Conservation (phyloP, 345 rosid species). For the Noccaea caerulescens region DNA sequence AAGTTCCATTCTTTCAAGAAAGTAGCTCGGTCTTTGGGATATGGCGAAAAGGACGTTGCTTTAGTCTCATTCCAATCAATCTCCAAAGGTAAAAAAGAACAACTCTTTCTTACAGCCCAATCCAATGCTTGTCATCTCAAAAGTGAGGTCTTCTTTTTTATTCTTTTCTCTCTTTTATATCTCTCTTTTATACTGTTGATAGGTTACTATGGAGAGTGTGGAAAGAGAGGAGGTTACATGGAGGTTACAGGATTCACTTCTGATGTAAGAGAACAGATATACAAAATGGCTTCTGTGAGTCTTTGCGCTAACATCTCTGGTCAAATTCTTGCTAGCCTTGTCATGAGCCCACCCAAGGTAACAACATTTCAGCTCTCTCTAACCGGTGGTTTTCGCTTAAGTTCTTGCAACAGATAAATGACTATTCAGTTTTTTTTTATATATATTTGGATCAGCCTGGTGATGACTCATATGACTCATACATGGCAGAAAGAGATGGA, state of each 20-base stretch:
- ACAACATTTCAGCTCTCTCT: background rate
- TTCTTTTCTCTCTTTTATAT: background rate
- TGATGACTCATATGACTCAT: conserved; percentile 77
- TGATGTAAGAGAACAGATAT: conserved; percentile 81
- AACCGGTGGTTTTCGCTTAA: background rate
- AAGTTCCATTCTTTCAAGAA: conserved; percentile 87
- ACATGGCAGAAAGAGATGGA: conserved; percentile 74
- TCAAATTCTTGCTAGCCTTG: conserved; percentile 92
- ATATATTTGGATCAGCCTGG: conserved; percentile 60
- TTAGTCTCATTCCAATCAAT: conserved; percentile 88
- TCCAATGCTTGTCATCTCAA: background rate
- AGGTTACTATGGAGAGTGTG: conserved; percentile 96
- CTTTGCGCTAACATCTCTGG: conserved; percentile 91
- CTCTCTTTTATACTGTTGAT: conserved; percentile 12
- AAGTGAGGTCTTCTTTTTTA: background rate
- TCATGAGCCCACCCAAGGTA: conserved; percentile 98
- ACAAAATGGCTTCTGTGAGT: conserved; percentile 90
- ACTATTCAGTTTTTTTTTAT: background rate
- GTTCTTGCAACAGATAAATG: background rate
- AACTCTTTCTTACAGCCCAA: too few relatives aligned
- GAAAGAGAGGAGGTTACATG: conserved; percentile 98
- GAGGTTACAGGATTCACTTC: conserved; percentile 79
- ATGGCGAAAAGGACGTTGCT: conserved; percentile 66
- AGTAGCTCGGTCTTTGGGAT: conserved; percentile 75
- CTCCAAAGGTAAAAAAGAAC: conserved; percentile 64